A percentile compares a stretch with the other conserved stretches of the same genome.
These are phyloP conservation scores for Marasmius sp. DNA, from an alignment of 1,284 basidiomycete species.

Conservation along the genomic window DNA sequence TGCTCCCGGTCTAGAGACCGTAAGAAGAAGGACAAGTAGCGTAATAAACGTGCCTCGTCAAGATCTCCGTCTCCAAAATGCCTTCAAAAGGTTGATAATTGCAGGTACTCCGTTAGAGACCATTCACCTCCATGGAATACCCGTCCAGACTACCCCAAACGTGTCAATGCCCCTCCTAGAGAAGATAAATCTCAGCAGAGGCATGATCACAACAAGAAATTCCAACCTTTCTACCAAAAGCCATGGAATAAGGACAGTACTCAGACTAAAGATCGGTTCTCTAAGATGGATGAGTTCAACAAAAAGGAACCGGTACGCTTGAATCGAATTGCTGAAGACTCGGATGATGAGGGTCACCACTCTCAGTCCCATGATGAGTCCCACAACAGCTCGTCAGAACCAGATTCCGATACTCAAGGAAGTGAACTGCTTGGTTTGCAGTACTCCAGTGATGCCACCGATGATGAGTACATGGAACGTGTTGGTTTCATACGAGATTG, in stretches of 20 bases:
- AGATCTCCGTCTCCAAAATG: neutral
- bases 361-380: constrained; percentile 20
- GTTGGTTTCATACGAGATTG: neutral
- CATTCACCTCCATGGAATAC: neutral
- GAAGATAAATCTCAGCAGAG: neutral
- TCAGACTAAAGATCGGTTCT: neutral
- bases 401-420: neutral
- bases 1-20: neutral
- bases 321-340: neutral
- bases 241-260: constrained; percentile 15
- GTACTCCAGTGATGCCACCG: neutral
- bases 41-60: neutral
- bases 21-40: neutral
- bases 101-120: neutral
- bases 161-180: neutral
- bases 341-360: constrained; percentile 8
- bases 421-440: neutral
- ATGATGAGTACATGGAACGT: neutral
- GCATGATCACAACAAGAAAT: constrained; percentile 17
- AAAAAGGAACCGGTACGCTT: neutral
- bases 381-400: neutral
- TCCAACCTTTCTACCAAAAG: constrained; percentile 16
- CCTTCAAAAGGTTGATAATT: neutral
- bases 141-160: neutral
- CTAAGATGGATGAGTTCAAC: neutral